These are phyloP conservation scores for Yamadazyma dushanensis DNA, from an alignment of 1,139 yeast genomes.

Conservation along the genomic window DNA sequence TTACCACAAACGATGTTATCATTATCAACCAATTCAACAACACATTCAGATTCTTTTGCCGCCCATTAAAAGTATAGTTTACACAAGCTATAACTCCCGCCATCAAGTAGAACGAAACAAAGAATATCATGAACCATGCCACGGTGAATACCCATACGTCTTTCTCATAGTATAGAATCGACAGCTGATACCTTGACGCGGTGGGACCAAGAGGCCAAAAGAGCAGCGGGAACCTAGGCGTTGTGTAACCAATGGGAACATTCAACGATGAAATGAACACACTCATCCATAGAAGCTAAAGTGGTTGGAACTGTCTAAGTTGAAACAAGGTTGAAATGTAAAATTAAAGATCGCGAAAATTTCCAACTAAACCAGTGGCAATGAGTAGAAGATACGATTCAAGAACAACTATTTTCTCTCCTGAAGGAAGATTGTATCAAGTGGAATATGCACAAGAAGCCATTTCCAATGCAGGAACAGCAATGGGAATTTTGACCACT, in stretches of 20 bases:
- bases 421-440: constrained; percentile 96
- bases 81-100: constrained; percentile 67
- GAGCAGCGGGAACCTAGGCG: constrained; percentile 81
- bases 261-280: constrained; percentile 41
- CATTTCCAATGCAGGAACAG: constrained; percentile 96
- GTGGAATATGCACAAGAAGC: constrained; percentile 97
- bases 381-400: constrained; percentile 76
- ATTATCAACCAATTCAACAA: constrained; percentile 30
- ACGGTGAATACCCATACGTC: constrained; percentile 89
- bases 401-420: constrained; percentile 97
- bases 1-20: constrained; percentile 42
- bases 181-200: constrained; percentile 40
- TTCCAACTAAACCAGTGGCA: background rate
- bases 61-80: constrained; percentile 24
- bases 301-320: background rate
- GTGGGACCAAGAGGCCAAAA: constrained; percentile 65
- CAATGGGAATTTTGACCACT: constrained; percentile 86
- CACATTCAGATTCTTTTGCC: background rate
- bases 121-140: constrained; percentile 75
- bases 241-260: constrained; percentile 76
- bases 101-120: constrained; percentile 57
- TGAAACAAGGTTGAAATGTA: background rate
- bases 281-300: constrained; percentile 10
- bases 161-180: constrained; percentile 63
- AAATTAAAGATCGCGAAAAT: constrained; percentile 1